Percentiles rank a stretch among this genome's conserved stretches.
phyloP scores from a whole-genome alignment of 495 filamentous ascomycete genomes.

The Xylaria intraflava region DNA sequence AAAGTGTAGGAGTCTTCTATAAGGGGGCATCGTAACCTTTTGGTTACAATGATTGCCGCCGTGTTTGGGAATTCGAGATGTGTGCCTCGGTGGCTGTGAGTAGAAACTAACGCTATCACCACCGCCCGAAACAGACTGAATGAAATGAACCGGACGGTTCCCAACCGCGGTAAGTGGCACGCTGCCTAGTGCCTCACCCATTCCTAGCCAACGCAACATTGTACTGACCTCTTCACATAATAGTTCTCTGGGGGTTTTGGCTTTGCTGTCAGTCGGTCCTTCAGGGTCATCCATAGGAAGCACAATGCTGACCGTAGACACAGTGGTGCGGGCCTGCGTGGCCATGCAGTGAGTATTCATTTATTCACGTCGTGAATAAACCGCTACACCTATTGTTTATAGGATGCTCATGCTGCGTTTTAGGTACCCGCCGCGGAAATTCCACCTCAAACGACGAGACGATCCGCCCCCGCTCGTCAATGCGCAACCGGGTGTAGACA shows the following conservation, averaged over 20 bases:
- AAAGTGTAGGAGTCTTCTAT: too few relatives aligned
- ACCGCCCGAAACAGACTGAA: neutral
- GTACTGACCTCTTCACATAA: neutral
- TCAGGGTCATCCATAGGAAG: neutral
- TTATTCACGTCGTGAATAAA: neutral
- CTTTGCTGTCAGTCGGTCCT: constrained; percentile 11
- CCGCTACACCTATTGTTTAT: neutral
- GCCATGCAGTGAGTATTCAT: constrained; percentile 11
- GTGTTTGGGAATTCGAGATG: neutral
- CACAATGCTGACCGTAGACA: neutral
- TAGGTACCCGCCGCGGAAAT: constrained; percentile 15
- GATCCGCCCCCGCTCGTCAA: neutral
- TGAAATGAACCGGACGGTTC: neutral
- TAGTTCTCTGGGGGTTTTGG: constrained; percentile 19
- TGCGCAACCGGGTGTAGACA: neutral
- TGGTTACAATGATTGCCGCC: too few relatives aligned
- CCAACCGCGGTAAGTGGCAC: constrained; percentile 15
- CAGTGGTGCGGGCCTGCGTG: constrained; percentile 16
- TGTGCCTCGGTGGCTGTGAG: neutral
- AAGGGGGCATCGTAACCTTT: too few relatives aligned
- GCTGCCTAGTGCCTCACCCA: too few relatives aligned
- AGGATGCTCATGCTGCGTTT: neutral
- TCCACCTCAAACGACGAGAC: constrained; percentile 14
- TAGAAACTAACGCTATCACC: neutral
- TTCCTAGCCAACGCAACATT: too few relatives aligned